Percentiles rank a stretch among this genome's conserved stretches.
These are phyloP conservation scores for Chytriomyces confervae DNA, from an alignment of 192 early-diverging fungal genomes.

Conservation along the genomic window DNA sequence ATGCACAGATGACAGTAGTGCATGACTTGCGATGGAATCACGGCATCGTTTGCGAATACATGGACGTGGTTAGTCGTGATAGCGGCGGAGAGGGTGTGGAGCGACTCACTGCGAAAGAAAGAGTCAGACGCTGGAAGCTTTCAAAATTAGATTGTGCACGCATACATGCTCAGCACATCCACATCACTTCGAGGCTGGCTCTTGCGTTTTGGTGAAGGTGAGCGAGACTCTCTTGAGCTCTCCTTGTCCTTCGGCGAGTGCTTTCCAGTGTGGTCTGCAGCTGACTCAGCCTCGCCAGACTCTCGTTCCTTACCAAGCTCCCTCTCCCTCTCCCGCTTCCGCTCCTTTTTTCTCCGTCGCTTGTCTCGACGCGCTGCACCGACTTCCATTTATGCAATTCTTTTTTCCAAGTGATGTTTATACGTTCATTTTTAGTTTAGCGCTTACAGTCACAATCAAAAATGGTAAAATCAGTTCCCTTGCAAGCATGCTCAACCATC, in stretches of 20 bases:
- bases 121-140: no score
- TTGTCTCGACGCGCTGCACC: neutral
- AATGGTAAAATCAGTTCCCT: slow-evolving; percentile 5
- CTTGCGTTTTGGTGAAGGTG: neutral
- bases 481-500: no score
- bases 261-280: neutral
- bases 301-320: neutral
- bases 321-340: neutral
- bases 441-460: neutral
- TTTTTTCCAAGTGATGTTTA: no score
- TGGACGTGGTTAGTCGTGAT: neutral
- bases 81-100: no score
- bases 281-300: neutral
- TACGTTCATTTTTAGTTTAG: neutral
- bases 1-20: neutral
- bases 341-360: neutral
- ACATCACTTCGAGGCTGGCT: neutral
- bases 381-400: no score
- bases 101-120: no score
- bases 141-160: no score
- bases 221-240: neutral
- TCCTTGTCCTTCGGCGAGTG: neutral
- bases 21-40: neutral
- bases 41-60: neutral
- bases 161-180: neutral